A percentile compares a stretch with the other conserved stretches of the same genome.
Conservation (phyloP, 352 stramenopile species). For the Phytophthora tubulina region DNA sequence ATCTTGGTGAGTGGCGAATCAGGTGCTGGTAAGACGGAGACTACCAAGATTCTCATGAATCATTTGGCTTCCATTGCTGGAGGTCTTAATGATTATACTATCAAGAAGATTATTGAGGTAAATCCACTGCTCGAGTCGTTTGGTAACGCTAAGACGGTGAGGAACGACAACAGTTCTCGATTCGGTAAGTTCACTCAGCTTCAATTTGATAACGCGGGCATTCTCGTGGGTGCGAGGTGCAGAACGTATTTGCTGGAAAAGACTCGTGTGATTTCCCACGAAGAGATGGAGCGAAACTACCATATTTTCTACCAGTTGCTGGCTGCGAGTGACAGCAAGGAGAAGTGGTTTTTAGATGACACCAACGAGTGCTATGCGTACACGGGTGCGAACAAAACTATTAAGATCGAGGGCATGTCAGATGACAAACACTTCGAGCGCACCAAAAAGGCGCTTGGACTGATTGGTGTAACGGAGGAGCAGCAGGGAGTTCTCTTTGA, state of each 20-base stretch:
- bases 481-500: slow-evolving; percentile 74
- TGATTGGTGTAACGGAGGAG: slow-evolving; percentile 71
- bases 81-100: slow-evolving; percentile 74
- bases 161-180: slow-evolving; percentile 96
- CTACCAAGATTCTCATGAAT: slow-evolving; percentile 92
- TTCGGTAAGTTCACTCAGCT: slow-evolving; percentile 99
- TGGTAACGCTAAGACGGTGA: slow-evolving; percentile 94
- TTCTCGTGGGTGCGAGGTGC: slow-evolving; percentile 78
- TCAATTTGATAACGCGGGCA: slow-evolving; percentile 85
- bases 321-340: slow-evolving; percentile 38
- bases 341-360: slow-evolving; percentile 63
- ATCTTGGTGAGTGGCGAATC: slow-evolving; percentile 91
- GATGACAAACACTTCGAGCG: slow-evolving; percentile 77
- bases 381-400: slow-evolving; percentile 62
- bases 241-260: slow-evolving; percentile 96
- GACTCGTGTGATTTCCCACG: slow-evolving; percentile 84
- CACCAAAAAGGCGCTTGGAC: slow-evolving; percentile 67
- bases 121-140: slow-evolving; percentile 89
- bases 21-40: slow-evolving; percentile 90
- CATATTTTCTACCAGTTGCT: slow-evolving; percentile 87
- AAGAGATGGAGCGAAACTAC: slow-evolving; percentile 78
- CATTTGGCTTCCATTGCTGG: slow-evolving; percentile 81
- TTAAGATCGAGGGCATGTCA: slow-evolving; percentile 80
- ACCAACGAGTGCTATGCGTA: slow-evolving; percentile 64
- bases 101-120: slow-evolving; percentile 86